Evolutionary conservation across 306 rosid genomes (phyloP).

Genomic region (Cotoneaster glaucophyllus): DNA sequence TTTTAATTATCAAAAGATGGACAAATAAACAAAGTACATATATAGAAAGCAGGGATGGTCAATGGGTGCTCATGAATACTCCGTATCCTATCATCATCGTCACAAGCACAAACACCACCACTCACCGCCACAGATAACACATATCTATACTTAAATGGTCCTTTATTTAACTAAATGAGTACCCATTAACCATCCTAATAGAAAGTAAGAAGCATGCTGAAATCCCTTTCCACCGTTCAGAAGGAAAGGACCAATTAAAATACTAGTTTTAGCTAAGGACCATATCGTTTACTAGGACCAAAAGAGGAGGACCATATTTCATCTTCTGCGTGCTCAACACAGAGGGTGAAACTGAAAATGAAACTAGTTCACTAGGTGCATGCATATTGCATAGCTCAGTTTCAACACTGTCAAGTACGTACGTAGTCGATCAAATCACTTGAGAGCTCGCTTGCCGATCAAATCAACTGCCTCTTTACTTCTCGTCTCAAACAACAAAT

Average conservation of each 20-base stretch:
- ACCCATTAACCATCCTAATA: no score
- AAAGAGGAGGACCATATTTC: not conserved
- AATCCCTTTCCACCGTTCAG: not conserved
- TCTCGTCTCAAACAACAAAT: not conserved
- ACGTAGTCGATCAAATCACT: not conserved
- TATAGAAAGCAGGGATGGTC: no score
- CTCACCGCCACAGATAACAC: no score
- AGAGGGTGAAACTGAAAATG: not conserved
- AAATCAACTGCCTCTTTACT: not conserved
- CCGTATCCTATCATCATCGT: no score
- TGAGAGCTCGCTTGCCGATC: not conserved
- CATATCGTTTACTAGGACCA: not conserved
- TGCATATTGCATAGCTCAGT: not conserved
- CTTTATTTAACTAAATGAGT: no score
- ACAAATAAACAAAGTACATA: not conserved
- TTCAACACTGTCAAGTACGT: not conserved
- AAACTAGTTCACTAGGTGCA: not conserved
- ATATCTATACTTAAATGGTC: no score
- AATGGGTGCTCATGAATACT: no score
- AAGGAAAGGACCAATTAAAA: not conserved
- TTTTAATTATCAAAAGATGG: not conserved
- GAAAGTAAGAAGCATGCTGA: no score
- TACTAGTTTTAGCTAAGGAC: no score
- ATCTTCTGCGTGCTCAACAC: not conserved
- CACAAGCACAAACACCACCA: no score